Percentiles rank a stretch among this genome's conserved stretches.
Conservation (phyloP, 768 basidiomycete species). For the Auriculariales sp. region DNA sequence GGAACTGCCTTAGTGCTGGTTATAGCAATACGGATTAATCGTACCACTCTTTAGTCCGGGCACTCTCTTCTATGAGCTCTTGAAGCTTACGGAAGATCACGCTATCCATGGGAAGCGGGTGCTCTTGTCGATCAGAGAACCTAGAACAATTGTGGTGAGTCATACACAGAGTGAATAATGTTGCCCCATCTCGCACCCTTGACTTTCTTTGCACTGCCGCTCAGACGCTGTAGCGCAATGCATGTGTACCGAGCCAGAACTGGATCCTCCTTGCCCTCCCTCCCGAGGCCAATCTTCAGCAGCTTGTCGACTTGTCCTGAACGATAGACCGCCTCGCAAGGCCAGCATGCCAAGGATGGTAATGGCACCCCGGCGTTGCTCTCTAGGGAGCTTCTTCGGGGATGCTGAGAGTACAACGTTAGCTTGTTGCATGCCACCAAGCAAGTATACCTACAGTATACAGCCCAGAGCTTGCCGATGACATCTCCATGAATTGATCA, state of each 20-base stretch:
- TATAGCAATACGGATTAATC: constrained; percentile 1
- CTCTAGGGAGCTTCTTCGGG: constrained; percentile 55
- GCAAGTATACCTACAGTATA: constrained; percentile 55
- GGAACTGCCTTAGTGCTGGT: too few species aligned
- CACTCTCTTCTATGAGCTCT: constrained; percentile 66
- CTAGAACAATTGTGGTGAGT: constrained; percentile 21
- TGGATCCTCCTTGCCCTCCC: constrained; percentile 75
- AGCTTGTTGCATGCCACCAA: neutral
- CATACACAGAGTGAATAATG: too few species aligned
- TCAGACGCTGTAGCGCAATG: constrained; percentile 79
- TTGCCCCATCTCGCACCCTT: constrained; percentile 64
- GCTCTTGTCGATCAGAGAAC: constrained; percentile 77
- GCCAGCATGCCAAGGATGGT: constrained; percentile 97
- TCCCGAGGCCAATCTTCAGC: constrained; percentile 76
- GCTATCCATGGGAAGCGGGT: constrained; percentile 76
- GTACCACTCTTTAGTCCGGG: constrained; percentile 75
- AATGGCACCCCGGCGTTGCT: constrained; percentile 87
- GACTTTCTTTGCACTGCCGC: constrained; percentile 92
- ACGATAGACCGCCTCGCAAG: constrained; percentile 66
- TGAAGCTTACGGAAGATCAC: constrained; percentile 73
- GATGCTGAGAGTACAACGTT: constrained; percentile 35
- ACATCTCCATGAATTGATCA: constrained; percentile 72
- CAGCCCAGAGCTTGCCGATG: constrained; percentile 85
- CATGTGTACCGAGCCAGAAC: constrained; percentile 89
- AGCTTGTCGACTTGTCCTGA: constrained; percentile 72